A percentile compares a stretch with the other conserved stretches of the same genome.
These are phyloP conservation scores for Coprinopsis marcescibilis DNA, from an alignment of 768 basidiomycete species.

Conservation along the genomic window DNA sequence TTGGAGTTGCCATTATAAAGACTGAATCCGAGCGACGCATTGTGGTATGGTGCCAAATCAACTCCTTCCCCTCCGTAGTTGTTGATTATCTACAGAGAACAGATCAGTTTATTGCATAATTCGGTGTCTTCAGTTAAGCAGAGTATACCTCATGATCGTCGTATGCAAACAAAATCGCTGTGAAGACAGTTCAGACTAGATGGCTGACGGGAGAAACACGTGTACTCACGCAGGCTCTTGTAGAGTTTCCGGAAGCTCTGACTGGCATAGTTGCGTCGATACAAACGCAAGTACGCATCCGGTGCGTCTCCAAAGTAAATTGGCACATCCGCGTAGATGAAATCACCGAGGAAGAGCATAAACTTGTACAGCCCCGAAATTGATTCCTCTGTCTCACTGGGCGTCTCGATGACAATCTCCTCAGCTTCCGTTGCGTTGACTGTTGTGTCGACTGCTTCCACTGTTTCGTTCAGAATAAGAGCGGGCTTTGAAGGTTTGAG, in stretches of 20 bases:
- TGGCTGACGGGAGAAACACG: background rate
- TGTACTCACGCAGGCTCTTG: constrained; percentile 58
- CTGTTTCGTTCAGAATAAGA: no score
- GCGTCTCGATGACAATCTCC: constrained; percentile 7
- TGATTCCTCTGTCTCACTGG: background rate
- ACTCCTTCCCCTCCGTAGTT: constrained; percentile 58
- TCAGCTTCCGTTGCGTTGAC: background rate
- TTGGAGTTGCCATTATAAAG: constrained; percentile 62
- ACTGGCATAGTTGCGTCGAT: constrained; percentile 62
- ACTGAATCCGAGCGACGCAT: constrained; percentile 53
- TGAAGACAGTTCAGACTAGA: constrained; percentile 4
- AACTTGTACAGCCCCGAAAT: constrained; percentile 35
- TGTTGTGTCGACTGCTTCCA: background rate
- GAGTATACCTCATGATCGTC: constrained; percentile 63
- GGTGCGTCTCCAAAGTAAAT: constrained; percentile 50
- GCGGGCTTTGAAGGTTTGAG: constrained; percentile 35
- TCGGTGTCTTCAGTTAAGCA: background rate
- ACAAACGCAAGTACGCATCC: constrained; percentile 58
- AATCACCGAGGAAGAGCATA: constrained; percentile 67
- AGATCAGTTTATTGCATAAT: background rate
- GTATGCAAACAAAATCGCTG: constrained; percentile 64
- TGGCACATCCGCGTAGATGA: constrained; percentile 73
- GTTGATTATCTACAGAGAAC: constrained; percentile 47
- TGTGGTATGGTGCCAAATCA: constrained; percentile 50
- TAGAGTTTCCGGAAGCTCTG: constrained; percentile 62